Base-by-base conservation (phyloP, 495 filamentous ascomycete genomes). In the Schizothecium vesticola region DNA sequence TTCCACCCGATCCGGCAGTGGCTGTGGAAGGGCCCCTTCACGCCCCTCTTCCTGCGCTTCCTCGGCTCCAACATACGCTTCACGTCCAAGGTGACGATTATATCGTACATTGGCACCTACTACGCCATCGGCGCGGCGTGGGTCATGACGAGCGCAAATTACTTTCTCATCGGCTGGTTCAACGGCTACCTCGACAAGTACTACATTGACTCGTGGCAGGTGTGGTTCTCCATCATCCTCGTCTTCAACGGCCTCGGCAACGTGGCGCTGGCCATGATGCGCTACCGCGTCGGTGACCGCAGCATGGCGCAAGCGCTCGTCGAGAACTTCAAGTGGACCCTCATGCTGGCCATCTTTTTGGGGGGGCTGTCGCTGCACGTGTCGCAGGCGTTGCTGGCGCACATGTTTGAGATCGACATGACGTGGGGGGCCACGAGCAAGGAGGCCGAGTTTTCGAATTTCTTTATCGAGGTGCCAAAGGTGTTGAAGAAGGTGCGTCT, bases 51-150 rank as follows among this genome's bases (percentile, higher is more conserved):
- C 85, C 84, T 83, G 51, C 80, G 74, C 43, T 94, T 93, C 79
- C 78, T 93, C 56, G 82, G 82, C 74, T 90, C 87, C 73, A 86
- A 86, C 75, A 92, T 93, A 74, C 90, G 89, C 7, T 83, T 94
- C 69, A 90, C 90, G 6, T 90, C 88, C 65, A 94, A 94, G 77
- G 78, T 93, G 74, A 93, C 91, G 33, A 90, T 93, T 71, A 82
- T 93, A 73, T 91, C 91, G 0, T 94, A 94, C 74, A 90, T 94
- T 70, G 91, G 91, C n/a, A 93, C 91, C 19, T 94, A 94, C 80
- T 94, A 93, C 76, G 91, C 91, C 64, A 89, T 94, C 67, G 91
- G 85, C 24, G 88, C 89, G 10, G 89, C 91, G 56, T 93, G 91
- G 91, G 84, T 93, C 73, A 84, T 94, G 80, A 93, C 91, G 2